Conservation (phyloP, 371 early-diverging fungal species). For the Circinella umbellata region DNA sequence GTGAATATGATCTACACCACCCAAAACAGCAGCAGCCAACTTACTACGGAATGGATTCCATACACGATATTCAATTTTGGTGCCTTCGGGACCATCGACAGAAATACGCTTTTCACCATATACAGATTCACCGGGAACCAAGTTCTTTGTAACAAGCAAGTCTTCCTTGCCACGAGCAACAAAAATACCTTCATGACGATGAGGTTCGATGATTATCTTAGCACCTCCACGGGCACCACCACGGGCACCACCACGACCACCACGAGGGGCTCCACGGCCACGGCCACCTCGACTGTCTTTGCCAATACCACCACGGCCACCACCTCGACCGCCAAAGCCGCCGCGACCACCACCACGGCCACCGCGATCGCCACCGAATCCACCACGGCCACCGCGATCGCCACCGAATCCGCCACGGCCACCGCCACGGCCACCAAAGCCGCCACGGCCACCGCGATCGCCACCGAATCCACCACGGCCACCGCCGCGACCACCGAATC, state of each 20-base stretch:
- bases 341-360: constrained; percentile 26
- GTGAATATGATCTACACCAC: constrained; percentile 98
- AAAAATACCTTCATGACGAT: constrained; percentile 97
- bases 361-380: constrained; percentile 23
- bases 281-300: constrained; percentile 46
- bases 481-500: constrained; percentile 42
- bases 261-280: constrained; percentile 54
- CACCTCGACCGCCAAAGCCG: constrained; percentile 33
- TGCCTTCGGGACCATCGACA: constrained; percentile 93
- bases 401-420: constrained; percentile 59
- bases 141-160: constrained; percentile 97
- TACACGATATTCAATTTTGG: constrained; percentile 99
- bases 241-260: constrained; percentile 60
- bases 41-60: constrained; percentile 99
- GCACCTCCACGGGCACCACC: constrained; percentile 88
- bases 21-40: constrained; percentile 99
- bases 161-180: constrained; percentile 99
- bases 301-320: constrained; percentile 40
- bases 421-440: constrained; percentile 42
- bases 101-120: constrained; percentile 99
- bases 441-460: constrained; percentile 50
- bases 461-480: constrained; percentile 59
- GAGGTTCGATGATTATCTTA: constrained; percentile 97
- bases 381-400: constrained; percentile 36
- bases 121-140: constrained; percentile 98